A percentile compares a stretch with the other conserved stretches of the same genome.
Evolutionary conservation across 1,284 basidiomycete genomes (phyloP).

Genomic region (Rhodotorula sp.): DNA sequence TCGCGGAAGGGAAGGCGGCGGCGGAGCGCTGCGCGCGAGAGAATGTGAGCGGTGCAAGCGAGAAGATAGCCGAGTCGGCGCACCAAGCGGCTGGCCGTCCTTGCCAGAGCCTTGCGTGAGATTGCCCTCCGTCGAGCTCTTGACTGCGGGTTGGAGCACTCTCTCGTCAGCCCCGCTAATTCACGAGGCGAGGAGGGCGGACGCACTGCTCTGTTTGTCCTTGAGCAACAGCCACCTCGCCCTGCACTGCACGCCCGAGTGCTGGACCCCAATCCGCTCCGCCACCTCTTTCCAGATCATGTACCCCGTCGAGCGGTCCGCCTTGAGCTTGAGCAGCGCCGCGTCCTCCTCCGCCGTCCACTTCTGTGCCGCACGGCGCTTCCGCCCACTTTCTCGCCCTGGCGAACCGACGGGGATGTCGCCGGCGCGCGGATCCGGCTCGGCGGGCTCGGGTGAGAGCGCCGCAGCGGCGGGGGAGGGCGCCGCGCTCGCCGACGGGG

Average conservation of each 20-base stretch:
- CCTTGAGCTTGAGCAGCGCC: not conserved
- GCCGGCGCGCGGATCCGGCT: not conserved
- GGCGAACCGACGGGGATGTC: not conserved
- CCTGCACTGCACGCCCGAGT: constrained; percentile 3
- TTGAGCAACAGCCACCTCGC: constrained; percentile 4
- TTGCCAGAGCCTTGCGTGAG: constrained; percentile 47
- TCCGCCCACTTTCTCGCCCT: not conserved
- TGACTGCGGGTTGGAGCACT: not conserved
- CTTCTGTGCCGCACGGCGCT: not conserved
- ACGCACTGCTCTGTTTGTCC: constrained; percentile 13
- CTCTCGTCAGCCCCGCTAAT: not conserved
- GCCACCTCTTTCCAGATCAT: constrained; percentile 3
- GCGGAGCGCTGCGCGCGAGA: not conserved
- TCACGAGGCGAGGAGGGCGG: not conserved
- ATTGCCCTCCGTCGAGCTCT: constrained; percentile 41
- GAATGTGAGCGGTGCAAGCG: not conserved
- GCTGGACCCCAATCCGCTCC: not conserved
- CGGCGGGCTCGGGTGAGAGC: not conserved
- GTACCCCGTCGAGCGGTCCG: not conserved
- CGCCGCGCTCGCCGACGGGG: not conserved
- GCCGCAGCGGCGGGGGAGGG: not conserved
- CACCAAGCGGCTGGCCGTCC: not conserved
- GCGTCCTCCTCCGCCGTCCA: constrained; percentile 9
- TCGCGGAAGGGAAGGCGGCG: not conserved
- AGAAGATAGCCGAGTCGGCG: not conserved